Conservation (phyloP, 768 basidiomycete species). For the Rhizopogon sp. region DNA sequence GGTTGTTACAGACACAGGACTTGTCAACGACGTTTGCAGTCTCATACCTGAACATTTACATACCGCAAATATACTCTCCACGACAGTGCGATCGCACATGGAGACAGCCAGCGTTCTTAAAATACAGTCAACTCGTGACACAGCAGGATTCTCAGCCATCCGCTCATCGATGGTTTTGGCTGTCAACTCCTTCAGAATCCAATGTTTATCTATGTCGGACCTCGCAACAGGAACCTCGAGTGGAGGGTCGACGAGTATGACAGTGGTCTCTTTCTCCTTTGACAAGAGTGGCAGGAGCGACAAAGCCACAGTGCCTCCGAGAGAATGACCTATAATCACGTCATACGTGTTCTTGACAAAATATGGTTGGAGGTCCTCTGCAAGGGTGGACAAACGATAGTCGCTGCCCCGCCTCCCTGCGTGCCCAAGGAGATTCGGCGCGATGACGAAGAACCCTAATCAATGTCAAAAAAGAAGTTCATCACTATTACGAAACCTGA, state of each 20-base stretch:
- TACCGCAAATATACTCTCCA: slow-evolving; percentile 2
- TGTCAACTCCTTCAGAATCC: neutral
- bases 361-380: neutral
- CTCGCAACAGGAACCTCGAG: neutral
- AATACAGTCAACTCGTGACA: neutral
- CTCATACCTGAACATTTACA: neutral
- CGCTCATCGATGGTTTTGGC: neutral
- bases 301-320: slow-evolving; percentile 2
- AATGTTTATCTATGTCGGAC: neutral
- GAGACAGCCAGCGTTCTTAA: neutral
- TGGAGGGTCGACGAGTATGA: slow-evolving; percentile 7
- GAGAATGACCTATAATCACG: slow-evolving; percentile 7
- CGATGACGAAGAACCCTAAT: slow-evolving; percentile 4
- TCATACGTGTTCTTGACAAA: neutral
- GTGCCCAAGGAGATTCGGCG: slow-evolving; percentile 2
- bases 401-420: neutral
- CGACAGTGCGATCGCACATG: neutral
- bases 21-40: no score
- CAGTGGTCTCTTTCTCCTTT: neutral
- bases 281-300: slow-evolving; percentile 1
- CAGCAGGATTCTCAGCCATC: neutral
- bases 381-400: neutral
- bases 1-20: neutral
- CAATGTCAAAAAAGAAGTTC: neutral
- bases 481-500: neutral